Base-by-base conservation (phyloP, 2,329 filamentous ascomycete species). In the Tolypocladium nubicola region DNA sequence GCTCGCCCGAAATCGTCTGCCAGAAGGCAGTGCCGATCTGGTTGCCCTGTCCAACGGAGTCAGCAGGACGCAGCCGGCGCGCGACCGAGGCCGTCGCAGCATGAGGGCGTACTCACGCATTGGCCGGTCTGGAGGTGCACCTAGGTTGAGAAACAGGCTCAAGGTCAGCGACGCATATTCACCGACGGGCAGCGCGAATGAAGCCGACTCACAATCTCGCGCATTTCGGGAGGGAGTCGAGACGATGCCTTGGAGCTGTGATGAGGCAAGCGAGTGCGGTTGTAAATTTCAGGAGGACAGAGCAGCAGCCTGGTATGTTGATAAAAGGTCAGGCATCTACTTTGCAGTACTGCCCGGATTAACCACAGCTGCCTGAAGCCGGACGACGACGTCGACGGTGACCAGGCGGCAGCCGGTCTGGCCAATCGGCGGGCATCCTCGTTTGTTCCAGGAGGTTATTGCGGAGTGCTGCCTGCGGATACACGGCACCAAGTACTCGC, bases 1-100 rank as follows among this genome's bases (percentile, higher is more conserved):
- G 94, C 84, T 91, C 88, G 77, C 87, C 85, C 72, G 88, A 90
- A 75, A 91, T 91, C 71, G 81, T 88, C 77, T 91, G 88, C 88
- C 94, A 99, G 86, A 99, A 99, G 80, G 94, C 94, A 83, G 94
- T 93, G 93, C 94, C 94, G 70, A 97, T 96, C 89, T 99, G 94
- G 89, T 99, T 99, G 86, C 94, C 94, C 93, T 97, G 70, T 68
- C 57, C 61, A 30, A 64, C 58, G 71, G 79, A 67, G 78, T 74
- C 66, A 60, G 58, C 62, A 58, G 13, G 47, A 8, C 9, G 30
- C 19, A 11, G 5, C 30, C 9, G 16, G 47, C 52, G 47, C 35
- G 52, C 30, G 5, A 52, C 14, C 39, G 54, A 53, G 30, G 30
- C 30, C 6, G 30, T 33, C 40, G 54, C 55, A 23, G 23, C 23